These are phyloP conservation scores for Solanum medicagineum DNA, from an alignment of 257 asterid genomes.

Conservation along the genomic window DNA sequence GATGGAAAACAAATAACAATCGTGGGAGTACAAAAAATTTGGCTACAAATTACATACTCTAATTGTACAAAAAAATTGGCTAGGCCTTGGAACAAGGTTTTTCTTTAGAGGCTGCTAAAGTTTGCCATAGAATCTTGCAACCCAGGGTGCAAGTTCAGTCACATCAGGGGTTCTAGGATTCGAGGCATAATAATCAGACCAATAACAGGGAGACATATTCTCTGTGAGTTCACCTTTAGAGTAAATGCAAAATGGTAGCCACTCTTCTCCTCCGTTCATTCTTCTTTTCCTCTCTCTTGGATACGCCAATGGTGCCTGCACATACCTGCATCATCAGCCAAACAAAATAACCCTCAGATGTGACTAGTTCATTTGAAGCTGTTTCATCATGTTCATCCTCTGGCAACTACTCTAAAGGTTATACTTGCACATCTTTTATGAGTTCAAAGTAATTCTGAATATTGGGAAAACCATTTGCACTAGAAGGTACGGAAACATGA, in stretches of 20 bases:
- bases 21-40: neutral
- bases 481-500: neutral
- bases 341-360: neutral
- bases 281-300: slow-evolving; percentile 68
- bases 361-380: neutral
- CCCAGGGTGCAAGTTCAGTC: slow-evolving; percentile 85
- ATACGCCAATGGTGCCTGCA: slow-evolving; percentile 80
- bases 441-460: neutral
- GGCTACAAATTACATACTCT: neutral
- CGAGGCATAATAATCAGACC: slow-evolving; percentile 67
- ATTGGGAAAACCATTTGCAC: neutral
- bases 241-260: slow-evolving; percentile 72
- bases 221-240: slow-evolving; percentile 30
- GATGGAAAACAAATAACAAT: neutral
- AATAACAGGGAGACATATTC: slow-evolving; percentile 45
- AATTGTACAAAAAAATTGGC: neutral
- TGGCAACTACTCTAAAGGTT: neutral
- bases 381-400: neutral
- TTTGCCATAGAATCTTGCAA: slow-evolving; percentile 47
- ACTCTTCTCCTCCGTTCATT: slow-evolving; percentile 84
- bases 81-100: neutral
- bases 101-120: neutral
- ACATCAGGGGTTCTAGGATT: slow-evolving; percentile 56
- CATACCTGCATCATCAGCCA: slow-evolving; percentile 40
- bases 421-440: neutral